Evolutionary conservation across 495 filamentous ascomycete species (phyloP).

Genomic region (Friedmanniomyces endolithicus): DNA sequence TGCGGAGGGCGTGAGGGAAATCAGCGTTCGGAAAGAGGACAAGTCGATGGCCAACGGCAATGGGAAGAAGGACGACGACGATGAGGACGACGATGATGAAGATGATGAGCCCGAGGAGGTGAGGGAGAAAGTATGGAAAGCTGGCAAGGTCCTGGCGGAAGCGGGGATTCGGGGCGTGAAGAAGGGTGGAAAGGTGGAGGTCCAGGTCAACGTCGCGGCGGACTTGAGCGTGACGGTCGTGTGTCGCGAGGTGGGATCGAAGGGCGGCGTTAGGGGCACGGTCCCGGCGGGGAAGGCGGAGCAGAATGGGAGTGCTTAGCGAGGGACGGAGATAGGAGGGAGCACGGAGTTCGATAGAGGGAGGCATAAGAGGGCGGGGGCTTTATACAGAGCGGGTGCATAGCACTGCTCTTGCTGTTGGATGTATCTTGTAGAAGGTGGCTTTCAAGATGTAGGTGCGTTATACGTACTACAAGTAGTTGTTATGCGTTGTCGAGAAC

Average conservation of each 20-base stretch:
- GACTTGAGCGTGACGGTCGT: conserved; percentile 70
- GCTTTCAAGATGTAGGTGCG: background rate
- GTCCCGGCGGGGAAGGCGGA: conserved; percentile 31
- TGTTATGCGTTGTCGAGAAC: too few species aligned
- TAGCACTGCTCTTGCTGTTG: background rate
- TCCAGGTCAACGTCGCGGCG: conserved; percentile 70
- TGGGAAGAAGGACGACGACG: conserved; percentile 47
- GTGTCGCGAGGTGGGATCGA: conserved; percentile 71
- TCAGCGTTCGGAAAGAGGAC: conserved; percentile 80
- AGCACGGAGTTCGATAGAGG: background rate
- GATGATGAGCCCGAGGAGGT: conserved; percentile 81
- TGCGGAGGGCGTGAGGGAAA: conserved; percentile 72
- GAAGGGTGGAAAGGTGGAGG: conserved; percentile 84
- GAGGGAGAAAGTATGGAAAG: conserved; percentile 85
- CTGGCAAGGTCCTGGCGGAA: conserved; percentile 73
- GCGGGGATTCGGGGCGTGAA: conserved; percentile 67
- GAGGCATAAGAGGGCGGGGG: too few species aligned
- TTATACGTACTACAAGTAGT: background rate
- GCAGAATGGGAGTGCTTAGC: conserved; percentile 11
- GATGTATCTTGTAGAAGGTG: too few species aligned
- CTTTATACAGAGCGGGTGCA: background rate
- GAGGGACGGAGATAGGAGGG: background rate
- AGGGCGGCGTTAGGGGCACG: conserved; percentile 68
- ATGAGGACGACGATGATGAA: conserved; percentile 36
- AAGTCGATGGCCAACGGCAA: conserved; percentile 52